phyloP scores from a whole-genome alignment of 1,284 basidiomycete species.

The Melampsora americana region DNA sequence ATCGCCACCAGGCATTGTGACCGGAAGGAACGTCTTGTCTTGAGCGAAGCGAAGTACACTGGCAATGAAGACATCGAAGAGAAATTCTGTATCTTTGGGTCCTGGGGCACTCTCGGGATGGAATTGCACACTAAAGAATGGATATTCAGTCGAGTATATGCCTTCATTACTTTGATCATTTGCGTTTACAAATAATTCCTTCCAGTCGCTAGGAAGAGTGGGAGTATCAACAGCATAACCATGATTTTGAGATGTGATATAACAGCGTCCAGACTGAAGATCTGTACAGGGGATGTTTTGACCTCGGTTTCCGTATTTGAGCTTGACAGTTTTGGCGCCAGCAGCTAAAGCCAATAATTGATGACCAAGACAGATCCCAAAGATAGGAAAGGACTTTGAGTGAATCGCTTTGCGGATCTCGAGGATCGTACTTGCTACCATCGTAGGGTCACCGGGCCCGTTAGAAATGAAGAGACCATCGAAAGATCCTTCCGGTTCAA shows the following conservation, averaged over 20 bases:
- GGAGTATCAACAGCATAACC: conserved; percentile 88
- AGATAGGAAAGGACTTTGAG: conserved; percentile 76
- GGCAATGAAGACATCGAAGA: conserved; percentile 96
- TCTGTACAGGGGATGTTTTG: conserved; percentile 99
- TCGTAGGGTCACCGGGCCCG: conserved; percentile 94
- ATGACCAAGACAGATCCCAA: conserved; percentile 98
- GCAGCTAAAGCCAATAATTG: conserved; percentile 93
- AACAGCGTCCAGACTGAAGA: conserved; percentile 87
- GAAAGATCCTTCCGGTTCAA: conserved; percentile 67
- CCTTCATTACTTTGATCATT: conserved; percentile 98
- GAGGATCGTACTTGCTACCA: conserved; percentile 68
- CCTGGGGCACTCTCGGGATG: conserved; percentile 99
- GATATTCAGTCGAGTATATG: conserved; percentile 73
- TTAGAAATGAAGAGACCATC: conserved; percentile 98
- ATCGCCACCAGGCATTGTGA: conserved; percentile 81
- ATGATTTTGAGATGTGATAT: conserved; percentile 99
- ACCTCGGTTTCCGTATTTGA: conserved; percentile 99
- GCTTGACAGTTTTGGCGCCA: conserved; percentile 90
- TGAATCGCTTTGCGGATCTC: conserved; percentile 71
- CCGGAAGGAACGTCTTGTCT: conserved; percentile 59
- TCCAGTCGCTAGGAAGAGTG: conserved; percentile 80
- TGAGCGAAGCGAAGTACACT: conserved; percentile 72
- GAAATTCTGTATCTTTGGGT: conserved; percentile 95
- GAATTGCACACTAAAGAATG: conserved; percentile 99
- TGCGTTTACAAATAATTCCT: conserved; percentile 90